Base-by-base conservation (phyloP, 306 rosid genomes). In the Betula pendula region DNA sequence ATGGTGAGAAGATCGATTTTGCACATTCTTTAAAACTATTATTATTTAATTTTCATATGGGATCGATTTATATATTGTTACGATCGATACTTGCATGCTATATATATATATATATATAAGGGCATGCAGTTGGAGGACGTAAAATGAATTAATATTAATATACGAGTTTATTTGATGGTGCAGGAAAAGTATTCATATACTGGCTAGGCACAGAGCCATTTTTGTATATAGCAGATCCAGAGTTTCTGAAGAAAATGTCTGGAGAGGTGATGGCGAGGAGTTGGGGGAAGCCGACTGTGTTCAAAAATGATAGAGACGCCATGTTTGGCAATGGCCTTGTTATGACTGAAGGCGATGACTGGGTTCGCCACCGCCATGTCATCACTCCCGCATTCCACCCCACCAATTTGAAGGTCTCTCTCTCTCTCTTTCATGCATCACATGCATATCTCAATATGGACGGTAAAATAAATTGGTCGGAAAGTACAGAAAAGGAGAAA, bases 131-230 rank as follows among this genome's bases (percentile, higher is more conserved):
- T 16, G 55, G 55, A 17, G 55, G 2, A 49, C 55, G 55, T 49
- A 15, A 13, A 14, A 49, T 14, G 19, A 49, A n/a, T n/a, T 15
- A n/a, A 49, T 49, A 49, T 27, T 24, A 56, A 27, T 66, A 38
- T 65, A 4, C 19, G 19, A 2, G 25, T 66, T n/a, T n/a, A 1
- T 17, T 66, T 66, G 4, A 6, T 38, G 22, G 49, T 81, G 71
- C 82, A 93, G 97, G 97, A 71, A 90, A 93, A 25, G 77, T 85
- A 49, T 93, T 87, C 27, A 65, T 93, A 16, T 93, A 93, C 58
- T 93, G 96, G 97, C 77, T 93, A 17, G 97, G 97, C 13, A 87
- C 96, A 53, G 94, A 93, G 81, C 97, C 97, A 7, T 93, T 93
- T 76, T 47, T 93, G 52, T 93, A 90, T 58, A 77, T 93, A 47